These are phyloP conservation scores for Closterium sp. DNA, from an alignment of 139 green algal genomes.

Conservation along the genomic window DNA sequence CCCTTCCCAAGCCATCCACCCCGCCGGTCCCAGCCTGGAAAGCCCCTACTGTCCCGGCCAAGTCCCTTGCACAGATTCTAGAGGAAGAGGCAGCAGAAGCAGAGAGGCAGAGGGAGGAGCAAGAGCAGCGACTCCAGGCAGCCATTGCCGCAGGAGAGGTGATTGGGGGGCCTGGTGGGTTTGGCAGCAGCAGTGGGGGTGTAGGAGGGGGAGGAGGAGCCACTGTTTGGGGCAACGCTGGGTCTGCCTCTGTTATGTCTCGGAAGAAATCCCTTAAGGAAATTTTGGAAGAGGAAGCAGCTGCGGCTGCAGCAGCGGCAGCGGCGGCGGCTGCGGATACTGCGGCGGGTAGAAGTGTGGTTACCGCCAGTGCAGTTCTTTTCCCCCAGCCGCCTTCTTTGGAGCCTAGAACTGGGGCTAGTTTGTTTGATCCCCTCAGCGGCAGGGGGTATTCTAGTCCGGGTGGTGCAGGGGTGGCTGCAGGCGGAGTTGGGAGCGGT, in stretches of 20 bases:
- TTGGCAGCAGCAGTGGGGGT: no score
- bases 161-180: no score
- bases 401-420: neutral
- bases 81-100: neutral
- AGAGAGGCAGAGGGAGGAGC: no score
- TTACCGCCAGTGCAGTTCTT: neutral
- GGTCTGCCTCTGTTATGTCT: neutral
- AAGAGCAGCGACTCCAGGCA: no score
- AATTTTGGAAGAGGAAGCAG: slow-evolving; percentile 40
- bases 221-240: no score
- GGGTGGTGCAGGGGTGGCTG: neutral
- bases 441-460: neutral
- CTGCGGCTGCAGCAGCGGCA: neutral
- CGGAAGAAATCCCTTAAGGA: slow-evolving; percentile 38
- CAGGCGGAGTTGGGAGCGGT: neutral
- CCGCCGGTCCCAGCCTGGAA: no score
- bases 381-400: neutral
- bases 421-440: neutral
- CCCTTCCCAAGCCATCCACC: no score
- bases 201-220: no score
- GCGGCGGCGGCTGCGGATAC: neutral
- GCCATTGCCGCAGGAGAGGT: no score
- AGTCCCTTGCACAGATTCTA: no score
- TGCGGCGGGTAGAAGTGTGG: neutral
- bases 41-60: no score